These are phyloP conservation scores for Sugiyamaella qingdaonensis DNA, from an alignment of 805 yeast species.

Conservation along the genomic window DNA sequence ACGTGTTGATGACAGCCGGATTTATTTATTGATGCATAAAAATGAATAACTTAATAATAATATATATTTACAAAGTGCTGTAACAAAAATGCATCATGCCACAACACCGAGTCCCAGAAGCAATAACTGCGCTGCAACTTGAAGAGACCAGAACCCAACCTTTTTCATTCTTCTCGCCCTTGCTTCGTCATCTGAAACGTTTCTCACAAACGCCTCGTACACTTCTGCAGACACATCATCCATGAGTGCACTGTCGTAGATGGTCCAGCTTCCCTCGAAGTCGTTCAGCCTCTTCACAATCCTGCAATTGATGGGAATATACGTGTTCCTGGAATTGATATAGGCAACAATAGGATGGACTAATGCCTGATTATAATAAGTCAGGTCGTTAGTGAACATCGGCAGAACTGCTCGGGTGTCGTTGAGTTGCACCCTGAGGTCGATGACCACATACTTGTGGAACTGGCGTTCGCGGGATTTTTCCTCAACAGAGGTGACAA, in stretches of 20 bases:
- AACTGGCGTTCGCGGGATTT: slow-evolving; percentile 30
- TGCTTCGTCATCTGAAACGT: slow-evolving; percentile 83
- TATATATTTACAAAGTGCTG: not conserved
- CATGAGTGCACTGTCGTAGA: slow-evolving; percentile 86
- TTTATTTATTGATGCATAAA: slow-evolving; percentile 1
- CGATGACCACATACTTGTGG: slow-evolving; percentile 65
- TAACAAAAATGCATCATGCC: slow-evolving; percentile 33
- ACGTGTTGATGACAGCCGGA: not conserved
- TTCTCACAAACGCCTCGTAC: slow-evolving; percentile 83
- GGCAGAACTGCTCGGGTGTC: slow-evolving; percentile 90
- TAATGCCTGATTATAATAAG: slow-evolving; percentile 88
- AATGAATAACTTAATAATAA: not conserved
- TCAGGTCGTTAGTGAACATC: slow-evolving; percentile 75
- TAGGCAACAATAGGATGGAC: slow-evolving; percentile 94
- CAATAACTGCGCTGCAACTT: slow-evolving; percentile 72
- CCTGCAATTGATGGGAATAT: slow-evolving; percentile 80
- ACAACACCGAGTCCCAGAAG: slow-evolving; percentile 79
- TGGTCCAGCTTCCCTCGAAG: slow-evolving; percentile 95
- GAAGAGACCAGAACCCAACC: slow-evolving; percentile 91
- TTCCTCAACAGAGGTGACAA: slow-evolving; percentile 30
- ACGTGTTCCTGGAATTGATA: slow-evolving; percentile 84
- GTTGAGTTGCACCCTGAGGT: slow-evolving; percentile 71
- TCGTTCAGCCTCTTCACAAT: slow-evolving; percentile 75
- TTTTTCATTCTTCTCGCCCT: slow-evolving; percentile 67
- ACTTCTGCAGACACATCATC: slow-evolving; percentile 86